phyloP scores from a whole-genome alignment of 345 rosid species.

The Draba incana region DNA sequence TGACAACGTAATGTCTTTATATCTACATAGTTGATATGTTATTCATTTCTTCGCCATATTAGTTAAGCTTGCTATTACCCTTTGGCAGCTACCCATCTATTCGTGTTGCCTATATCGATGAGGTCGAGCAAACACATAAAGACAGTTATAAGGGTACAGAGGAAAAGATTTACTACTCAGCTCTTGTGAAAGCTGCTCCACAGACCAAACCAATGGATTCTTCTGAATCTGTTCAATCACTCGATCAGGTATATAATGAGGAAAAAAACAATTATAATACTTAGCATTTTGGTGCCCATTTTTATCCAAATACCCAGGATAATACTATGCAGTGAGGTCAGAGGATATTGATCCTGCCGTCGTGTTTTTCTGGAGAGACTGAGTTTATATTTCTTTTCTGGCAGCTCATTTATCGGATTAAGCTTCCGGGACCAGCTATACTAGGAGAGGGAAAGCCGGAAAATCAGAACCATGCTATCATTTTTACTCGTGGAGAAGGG shows the following conservation, averaged over 20 bases:
- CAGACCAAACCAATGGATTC: conserved; percentile 67
- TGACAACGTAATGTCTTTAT: conserved; percentile 57
- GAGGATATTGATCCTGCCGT: conserved; percentile 1
- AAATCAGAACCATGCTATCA: conserved; percentile 68
- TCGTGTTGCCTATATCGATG: conserved; percentile 78
- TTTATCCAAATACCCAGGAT: background rate
- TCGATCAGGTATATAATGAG: conserved; percentile 60
- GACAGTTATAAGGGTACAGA: conserved; percentile 57
- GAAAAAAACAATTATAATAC: conserved; percentile 19
- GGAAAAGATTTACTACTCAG: conserved; percentile 68
- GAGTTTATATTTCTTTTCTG: conserved; percentile 27
- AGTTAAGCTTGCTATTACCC: conserved; percentile 8
- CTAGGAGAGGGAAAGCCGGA: conserved; percentile 70
- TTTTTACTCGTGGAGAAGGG: conserved; percentile 69
- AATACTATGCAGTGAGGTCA: background rate
- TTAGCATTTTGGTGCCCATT: background rate
- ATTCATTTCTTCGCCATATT: conserved; percentile 14
- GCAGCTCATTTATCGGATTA: conserved; percentile 61
- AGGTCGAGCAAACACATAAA: conserved; percentile 68
- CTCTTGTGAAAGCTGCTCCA: conserved; percentile 69
- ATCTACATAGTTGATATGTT: conserved; percentile 18
- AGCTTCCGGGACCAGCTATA: conserved; percentile 65
- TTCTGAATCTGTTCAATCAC: conserved; percentile 66
- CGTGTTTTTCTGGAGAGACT: conserved; percentile 15
- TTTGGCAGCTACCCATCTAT: conserved; percentile 66